Conservation (phyloP, 768 basidiomycete species). For the Wakefieldia striispora region DNA sequence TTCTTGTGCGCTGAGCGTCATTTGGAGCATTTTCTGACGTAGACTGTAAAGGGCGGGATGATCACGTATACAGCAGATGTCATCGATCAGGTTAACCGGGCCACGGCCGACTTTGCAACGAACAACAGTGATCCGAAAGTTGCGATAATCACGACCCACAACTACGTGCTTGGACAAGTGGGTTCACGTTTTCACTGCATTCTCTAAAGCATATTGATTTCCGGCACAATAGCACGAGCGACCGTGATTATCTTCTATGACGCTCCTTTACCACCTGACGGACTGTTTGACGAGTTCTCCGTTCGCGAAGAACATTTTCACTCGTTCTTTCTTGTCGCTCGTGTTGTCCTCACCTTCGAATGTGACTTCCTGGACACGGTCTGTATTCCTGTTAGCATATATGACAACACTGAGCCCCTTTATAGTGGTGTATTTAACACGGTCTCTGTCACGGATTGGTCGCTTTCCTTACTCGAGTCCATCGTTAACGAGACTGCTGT, state of each 20-base stretch:
- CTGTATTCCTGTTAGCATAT: background rate
- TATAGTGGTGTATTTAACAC: background rate
- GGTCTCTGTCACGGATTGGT: background rate
- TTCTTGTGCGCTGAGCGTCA: background rate
- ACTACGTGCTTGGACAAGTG: constrained; percentile 16
- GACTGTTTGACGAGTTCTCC: constrained; percentile 28
- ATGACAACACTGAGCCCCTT: background rate
- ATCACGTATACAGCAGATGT: constrained; percentile 28
- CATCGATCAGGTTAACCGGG: constrained; percentile 13
- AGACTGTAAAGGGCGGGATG: constrained; percentile 46
- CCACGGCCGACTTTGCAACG: constrained; percentile 21
- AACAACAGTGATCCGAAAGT: constrained; percentile 24
- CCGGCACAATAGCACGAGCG: background rate
- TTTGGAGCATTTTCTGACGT: background rate
- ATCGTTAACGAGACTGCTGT: constrained; percentile 10
- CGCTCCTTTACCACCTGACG: constrained; percentile 26
- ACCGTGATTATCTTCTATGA: constrained; percentile 52
- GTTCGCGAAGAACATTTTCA: constrained; percentile 1
- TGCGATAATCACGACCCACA: constrained; percentile 43
- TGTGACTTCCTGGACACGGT: constrained; percentile 6
- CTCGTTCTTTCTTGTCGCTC: constrained; percentile 13
- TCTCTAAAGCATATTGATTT: background rate
- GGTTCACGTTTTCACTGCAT: background rate
- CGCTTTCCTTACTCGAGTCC: constrained; percentile 10
- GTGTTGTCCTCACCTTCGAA: constrained; percentile 3